Conservation (phyloP, 2,329 filamentous ascomycete genomes). For the Calonectria leucothoes region DNA sequence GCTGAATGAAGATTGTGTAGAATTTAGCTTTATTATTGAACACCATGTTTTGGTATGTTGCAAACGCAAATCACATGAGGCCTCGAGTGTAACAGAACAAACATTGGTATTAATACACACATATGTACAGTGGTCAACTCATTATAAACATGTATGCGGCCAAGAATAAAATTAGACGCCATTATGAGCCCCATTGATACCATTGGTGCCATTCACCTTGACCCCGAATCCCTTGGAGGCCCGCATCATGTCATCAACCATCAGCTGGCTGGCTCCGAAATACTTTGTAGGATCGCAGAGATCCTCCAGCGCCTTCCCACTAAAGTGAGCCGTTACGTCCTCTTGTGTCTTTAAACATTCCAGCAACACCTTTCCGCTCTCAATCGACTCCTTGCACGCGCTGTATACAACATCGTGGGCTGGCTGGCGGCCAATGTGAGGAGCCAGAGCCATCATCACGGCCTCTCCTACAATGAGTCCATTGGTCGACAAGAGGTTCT, state of each 20-base stretch:
- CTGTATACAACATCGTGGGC: conserved; percentile 68
- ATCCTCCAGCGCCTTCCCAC: background rate
- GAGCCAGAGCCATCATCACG: conserved; percentile 71
- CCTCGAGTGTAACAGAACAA: background rate
- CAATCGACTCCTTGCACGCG: conserved; percentile 52
- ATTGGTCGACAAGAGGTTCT: conserved; percentile 61
- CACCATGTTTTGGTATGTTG: too few relatives aligned
- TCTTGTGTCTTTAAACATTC: background rate
- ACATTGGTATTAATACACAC: background rate
- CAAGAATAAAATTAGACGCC: background rate
- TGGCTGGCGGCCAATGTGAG: conserved; percentile 60
- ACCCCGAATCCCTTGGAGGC: background rate
- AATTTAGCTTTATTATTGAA: background rate
- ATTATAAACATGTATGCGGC: background rate
- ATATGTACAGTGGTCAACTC: background rate
- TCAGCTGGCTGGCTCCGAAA: background rate
- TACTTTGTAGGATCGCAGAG: conserved; percentile 4
- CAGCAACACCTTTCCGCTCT: conserved; percentile 14
- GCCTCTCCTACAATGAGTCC: conserved; percentile 69
- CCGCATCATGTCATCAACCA: conserved; percentile 2
- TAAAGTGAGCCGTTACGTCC: background rate
- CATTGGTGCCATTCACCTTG: background rate
- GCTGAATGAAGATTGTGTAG: background rate
- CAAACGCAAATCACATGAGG: background rate
- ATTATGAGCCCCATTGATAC: background rate